phyloP scores from a whole-genome alignment of 805 yeast species.

The Pichia phayaonensis region DNA sequence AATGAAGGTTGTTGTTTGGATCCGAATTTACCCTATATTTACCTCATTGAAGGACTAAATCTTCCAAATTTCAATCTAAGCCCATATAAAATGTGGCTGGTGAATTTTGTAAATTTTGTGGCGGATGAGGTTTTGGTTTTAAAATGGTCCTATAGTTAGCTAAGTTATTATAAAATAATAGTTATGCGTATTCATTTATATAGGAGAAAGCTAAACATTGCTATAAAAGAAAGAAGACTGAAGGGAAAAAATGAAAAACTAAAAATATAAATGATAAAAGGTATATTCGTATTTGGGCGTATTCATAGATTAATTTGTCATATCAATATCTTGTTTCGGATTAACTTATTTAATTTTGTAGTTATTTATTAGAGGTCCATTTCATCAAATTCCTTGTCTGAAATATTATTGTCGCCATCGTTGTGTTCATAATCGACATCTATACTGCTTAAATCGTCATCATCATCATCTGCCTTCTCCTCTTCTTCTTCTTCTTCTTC shows the following conservation, averaged over 20 bases:
- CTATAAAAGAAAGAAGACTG: background rate
- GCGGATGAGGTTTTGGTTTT: background rate
- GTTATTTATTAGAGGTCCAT: constrained; percentile 1
- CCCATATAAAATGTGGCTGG: background rate
- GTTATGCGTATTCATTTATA: background rate
- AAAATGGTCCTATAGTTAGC: background rate
- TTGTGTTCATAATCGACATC: background rate
- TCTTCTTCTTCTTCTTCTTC: constrained; percentile 12
- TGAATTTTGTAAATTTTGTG: background rate
- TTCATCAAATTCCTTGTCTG: background rate
- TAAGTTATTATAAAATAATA: background rate
- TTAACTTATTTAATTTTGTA: background rate
- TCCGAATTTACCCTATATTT: background rate
- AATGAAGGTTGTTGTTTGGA: background rate
- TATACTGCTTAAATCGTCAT: constrained; percentile 3
- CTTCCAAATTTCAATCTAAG: background rate
- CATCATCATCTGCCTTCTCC: constrained; percentile 1
- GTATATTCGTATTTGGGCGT: background rate
- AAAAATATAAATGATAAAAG: background rate
- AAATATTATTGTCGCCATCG: background rate
- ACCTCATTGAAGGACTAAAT: background rate
- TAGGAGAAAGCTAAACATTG: background rate
- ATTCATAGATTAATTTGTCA: background rate
- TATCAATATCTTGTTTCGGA: no score
- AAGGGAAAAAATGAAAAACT: background rate